Base-by-base conservation (phyloP, 768 basidiomycete genomes). In the Hydnum rufescens region DNA sequence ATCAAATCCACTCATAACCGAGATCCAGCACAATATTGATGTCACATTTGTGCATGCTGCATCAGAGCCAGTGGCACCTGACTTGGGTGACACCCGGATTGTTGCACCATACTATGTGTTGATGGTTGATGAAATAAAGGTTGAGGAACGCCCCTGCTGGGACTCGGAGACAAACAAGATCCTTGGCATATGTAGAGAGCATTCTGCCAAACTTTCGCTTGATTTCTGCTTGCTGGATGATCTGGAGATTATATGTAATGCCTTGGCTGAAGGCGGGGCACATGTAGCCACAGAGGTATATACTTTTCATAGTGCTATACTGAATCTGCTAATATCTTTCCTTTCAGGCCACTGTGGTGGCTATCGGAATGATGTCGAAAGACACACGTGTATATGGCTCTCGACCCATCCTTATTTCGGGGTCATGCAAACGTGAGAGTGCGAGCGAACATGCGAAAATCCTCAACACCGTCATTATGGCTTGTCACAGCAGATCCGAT, bases 361-460 rank as follows among this genome's bases (percentile, higher is more conserved):
- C 44, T 13, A 26, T 47, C 8, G 44, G 44, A 8, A 25, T 28
- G 13, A 8, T 47, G 16, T 16, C 44, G 8, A 1, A 13, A 26
- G 26, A 25, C 8, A 47, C 47, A 6, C 57, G 57, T 0, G 31
- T 59, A 2, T 64, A 65, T 46, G 49, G 52, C 39, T 60, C 59
- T 23, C 54, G 62, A 1, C 57, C 59, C 0, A 39, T 64, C 32
- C 51, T 62, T 4, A 34, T 62, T 34, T 62, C 61, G 2, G 62
- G 59, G 6, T 54, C 58, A 16, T 64, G 64, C 55, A 64, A 64
- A 51, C 49, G 51, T 5, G 64, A 64, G 49, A 47, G 30, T 36
- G 63, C 54, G 4, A 0, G 4, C 1, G 50, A 54, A 28, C 64
- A 63, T 28, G 53, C 56, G 19, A 22, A 39, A 3, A 48, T 66